phyloP scores from a whole-genome alignment of 768 basidiomycete species.

The Phylloporus arenicola region DNA sequence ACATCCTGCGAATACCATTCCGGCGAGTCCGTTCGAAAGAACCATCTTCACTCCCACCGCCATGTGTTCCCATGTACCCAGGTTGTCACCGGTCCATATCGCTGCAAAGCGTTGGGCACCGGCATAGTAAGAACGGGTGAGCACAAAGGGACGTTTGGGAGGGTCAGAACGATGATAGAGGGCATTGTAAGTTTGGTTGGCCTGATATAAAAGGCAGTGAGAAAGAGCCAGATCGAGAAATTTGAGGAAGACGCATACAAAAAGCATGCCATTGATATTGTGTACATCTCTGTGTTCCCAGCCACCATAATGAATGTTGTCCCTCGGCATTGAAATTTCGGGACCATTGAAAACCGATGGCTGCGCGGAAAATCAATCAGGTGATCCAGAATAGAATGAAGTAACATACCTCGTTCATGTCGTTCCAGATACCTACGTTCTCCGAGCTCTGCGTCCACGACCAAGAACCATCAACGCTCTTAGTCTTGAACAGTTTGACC shows the following conservation, averaged over 20 bases:
- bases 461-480: slow-evolving; percentile 51
- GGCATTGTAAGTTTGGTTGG: slow-evolving; percentile 79
- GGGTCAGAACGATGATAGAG: slow-evolving; percentile 68
- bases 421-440: slow-evolving; percentile 93
- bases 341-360: slow-evolving; percentile 99
- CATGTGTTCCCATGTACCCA: slow-evolving; percentile 98
- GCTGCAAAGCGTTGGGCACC: slow-evolving; percentile 95
- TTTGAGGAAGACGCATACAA: slow-evolving; percentile 40
- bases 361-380: slow-evolving; percentile 34
- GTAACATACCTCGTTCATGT: slow-evolving; percentile 89
- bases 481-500: slow-evolving; percentile 73
- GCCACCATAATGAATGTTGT: slow-evolving; percentile 80
- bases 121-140: slow-evolving; percentile 91
- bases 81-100: slow-evolving; percentile 98
- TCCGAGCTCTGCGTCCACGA: slow-evolving; percentile 78
- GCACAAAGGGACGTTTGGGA: slow-evolving; percentile 86
- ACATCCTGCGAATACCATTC: slow-evolving; percentile 92
- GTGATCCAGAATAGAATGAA: too few relatives aligned
- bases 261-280: slow-evolving; percentile 96
- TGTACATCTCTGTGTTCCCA: slow-evolving; percentile 99
- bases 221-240: neutral
- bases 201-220: slow-evolving; percentile 38
- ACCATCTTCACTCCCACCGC: slow-evolving; percentile 91
- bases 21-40: slow-evolving; percentile 79
- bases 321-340: slow-evolving; percentile 80